Base-by-base conservation (phyloP, 2,329 filamentous ascomycete genomes). In the Berkeleyomyces rouxiae region DNA sequence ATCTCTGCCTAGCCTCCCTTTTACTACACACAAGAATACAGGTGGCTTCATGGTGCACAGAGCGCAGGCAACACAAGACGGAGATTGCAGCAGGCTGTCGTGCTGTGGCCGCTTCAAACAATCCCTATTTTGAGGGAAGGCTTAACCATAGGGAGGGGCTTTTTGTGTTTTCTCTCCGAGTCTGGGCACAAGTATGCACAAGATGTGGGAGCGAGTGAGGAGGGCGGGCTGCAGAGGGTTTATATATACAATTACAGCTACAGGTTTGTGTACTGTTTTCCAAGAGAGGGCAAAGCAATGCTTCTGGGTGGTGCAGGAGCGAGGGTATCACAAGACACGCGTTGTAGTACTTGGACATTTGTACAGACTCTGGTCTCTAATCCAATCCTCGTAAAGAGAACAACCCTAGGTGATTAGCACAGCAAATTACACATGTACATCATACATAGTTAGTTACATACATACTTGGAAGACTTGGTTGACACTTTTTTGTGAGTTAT, bases 401-500 rank as follows among this genome's bases (percentile, higher is more conserved):
- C 23, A 23, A 23, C 23, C 23, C 23, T 23, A 23, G 23, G 23
- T 23, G 23, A 23, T 23, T 23, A 23, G 23, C 23, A 23, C 23
- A 23, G 23, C 23, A 23, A 23, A 23, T 23, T 23, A 23, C 23
- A 23, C 23, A 23, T 23, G 23, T 23, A 23, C 23, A 23, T 23
- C 23, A 23, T 23, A 23, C 31, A 37, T 37, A 39, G 51, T 23
- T 23, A n/a, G n/a, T n/a, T n/a, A n/a, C n/a, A n/a, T n/a, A 23
- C 23, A 55, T 55, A 55, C 51, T 55, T 55, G 33, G 51, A 55
- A 55, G 51, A 55, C 51, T 55, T 55, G 51, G 51, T 31, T 37
- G 51, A 55, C 51, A 55, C 51, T 55, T 10, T 55, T 23, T 36
- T 37, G 11, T 55, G 51, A 39, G 51, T 39, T 55, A 39, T 55